These are phyloP conservation scores for Gonium pectorale DNA, from an alignment of 139 green algal species.

Conservation along the genomic window DNA sequence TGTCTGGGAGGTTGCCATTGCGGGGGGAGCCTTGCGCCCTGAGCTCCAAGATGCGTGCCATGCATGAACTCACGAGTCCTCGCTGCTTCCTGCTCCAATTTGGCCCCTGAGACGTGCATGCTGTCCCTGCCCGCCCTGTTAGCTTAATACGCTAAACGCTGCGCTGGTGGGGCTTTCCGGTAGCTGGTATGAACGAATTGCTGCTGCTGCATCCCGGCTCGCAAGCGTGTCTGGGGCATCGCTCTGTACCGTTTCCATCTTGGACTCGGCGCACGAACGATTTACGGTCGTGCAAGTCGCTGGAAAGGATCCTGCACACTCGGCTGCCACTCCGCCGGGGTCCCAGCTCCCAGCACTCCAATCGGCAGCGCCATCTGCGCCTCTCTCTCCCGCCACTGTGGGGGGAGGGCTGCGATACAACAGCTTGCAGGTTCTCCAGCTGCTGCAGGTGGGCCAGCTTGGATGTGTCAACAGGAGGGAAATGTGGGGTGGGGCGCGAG, in stretches of 20 bases:
- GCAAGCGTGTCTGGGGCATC: neutral
- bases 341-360: constrained; percentile 26
- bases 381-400: neutral
- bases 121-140: neutral
- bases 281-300: constrained; percentile 34
- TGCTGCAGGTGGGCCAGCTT: constrained; percentile 36
- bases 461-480: too few relatives aligned
- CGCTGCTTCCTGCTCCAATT: too few relatives aligned
- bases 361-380: neutral
- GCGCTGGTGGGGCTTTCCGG: neutral
- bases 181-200: constrained; percentile 20
- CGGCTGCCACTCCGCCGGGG: neutral
- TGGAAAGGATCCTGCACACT: neutral
- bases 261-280: neutral
- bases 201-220: neutral
- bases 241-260: constrained; percentile 11
- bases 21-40: too few relatives aligned
- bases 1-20: too few relatives aligned
- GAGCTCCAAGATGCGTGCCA: too few relatives aligned
- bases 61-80: too few relatives aligned
- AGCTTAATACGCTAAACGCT: neutral
- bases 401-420: constrained; percentile 8
- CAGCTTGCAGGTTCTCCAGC: constrained; percentile 38
- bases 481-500: too few relatives aligned
- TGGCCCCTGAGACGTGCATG: too few relatives aligned